Conservation (phyloP, 306 rosid species). For the Pterocarpus santalinus region DNA sequence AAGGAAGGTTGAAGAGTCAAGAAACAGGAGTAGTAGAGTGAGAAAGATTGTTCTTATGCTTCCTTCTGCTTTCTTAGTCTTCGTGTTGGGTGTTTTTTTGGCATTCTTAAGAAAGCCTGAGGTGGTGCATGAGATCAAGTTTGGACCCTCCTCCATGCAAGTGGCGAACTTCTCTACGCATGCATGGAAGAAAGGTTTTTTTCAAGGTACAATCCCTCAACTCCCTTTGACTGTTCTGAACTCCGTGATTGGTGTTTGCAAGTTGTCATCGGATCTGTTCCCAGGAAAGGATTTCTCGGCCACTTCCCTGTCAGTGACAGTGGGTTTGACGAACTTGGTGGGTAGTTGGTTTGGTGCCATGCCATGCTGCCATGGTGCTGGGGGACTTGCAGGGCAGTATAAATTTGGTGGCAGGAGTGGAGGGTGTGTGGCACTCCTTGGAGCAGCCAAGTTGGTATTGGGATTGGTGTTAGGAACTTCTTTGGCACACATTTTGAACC, state of each 20-base stretch:
- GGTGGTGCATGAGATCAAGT: slow-evolving; percentile 55
- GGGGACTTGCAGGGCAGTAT: slow-evolving; percentile 81
- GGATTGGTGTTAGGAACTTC: slow-evolving; percentile 73
- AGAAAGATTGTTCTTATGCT: slow-evolving; percentile 54
- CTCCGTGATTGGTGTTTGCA: slow-evolving; percentile 77
- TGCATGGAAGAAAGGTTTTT: slow-evolving; percentile 73
- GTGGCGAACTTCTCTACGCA: slow-evolving; percentile 56
- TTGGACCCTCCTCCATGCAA: slow-evolving; percentile 71
- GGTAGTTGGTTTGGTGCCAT: slow-evolving; percentile 89
- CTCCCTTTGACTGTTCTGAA: slow-evolving; percentile 73
- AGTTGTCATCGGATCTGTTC: slow-evolving; percentile 70
- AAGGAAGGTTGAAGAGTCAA: neutral
- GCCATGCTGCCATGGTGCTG: slow-evolving; percentile 84
- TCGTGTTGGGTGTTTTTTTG: slow-evolving; percentile 61
- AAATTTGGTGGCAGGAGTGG: slow-evolving; percentile 87
- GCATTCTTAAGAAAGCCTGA: slow-evolving; percentile 60
- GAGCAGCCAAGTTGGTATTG: slow-evolving; percentile 59
- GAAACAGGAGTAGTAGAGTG: slow-evolving; percentile 19
- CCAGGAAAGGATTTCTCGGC: slow-evolving; percentile 66
- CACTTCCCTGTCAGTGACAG: slow-evolving; percentile 69
- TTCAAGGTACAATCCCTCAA: slow-evolving; percentile 78
- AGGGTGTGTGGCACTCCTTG: slow-evolving; percentile 74
- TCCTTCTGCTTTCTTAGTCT: slow-evolving; percentile 75
- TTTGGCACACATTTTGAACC: slow-evolving; percentile 56
- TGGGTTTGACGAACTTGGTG: slow-evolving; percentile 70